Evolutionary conservation across 345 rosid species (phyloP), one percentile per base, ranked within the genome.

Genomic region (Mangifera indica): DNA sequence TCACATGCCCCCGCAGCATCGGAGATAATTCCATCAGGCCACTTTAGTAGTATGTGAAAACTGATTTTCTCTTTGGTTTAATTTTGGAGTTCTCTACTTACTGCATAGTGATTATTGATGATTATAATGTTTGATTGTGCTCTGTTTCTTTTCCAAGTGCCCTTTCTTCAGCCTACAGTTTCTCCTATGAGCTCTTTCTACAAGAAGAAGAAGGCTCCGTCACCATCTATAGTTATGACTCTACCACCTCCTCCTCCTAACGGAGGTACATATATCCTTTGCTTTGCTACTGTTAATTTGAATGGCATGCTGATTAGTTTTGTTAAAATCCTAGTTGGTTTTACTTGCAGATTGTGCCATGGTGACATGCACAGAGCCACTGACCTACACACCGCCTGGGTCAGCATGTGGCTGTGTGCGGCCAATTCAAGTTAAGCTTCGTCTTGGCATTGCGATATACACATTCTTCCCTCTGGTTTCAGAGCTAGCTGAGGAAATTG

Each of bases 221-320:
- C 83, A 4, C 81, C 91, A 57, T 63, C 77, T 32, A 68, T 76
- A n/a, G 67, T 82, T 48, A 52, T 81, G 82, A 69, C 69, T 17
- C 76, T 89, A 13, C 93, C 89, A 20, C 88, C 93, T 70, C 89
- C 93, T 14, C 93, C 93, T 72, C 91, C 89, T 66, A 85, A 82
- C 55, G 84, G 67, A 78, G 87, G 93, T 87, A 74, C 37, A 45
- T 45, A 13, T 54, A 48, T 12, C 37, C 45, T 40, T 7, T 20
- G 10, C 65, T 79, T 10, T 18, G 49, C 18, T 4, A 29, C 13
- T 48, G 13, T 15, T 66, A 60, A 59, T 56, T 18, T 54, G 29
- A 59, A 14, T 10, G 4, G 9, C 12, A 22, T 54, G 46, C 62
- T 5, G 13, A 32, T 73, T 60, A 46, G 15, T 44, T 72, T 75